Conservation (phyloP, 1,284 basidiomycete genomes). For the Meripilus lineatus region DNA sequence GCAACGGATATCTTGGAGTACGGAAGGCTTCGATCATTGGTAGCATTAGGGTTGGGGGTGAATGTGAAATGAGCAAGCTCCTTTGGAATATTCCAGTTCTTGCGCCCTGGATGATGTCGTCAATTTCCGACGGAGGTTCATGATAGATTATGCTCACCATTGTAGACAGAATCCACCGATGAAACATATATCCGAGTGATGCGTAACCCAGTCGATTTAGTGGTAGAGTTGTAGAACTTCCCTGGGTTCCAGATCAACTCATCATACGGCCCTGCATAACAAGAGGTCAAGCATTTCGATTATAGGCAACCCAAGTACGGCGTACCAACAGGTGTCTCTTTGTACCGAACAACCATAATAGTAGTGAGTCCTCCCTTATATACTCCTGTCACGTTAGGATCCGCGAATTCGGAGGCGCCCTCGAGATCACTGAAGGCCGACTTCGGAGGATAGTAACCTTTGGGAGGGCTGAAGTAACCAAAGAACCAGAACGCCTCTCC, state of each 20-base stretch:
- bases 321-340: constrained; percentile 11
- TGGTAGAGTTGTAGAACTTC: constrained; percentile 7
- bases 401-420: constrained; percentile 6
- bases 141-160: constrained; percentile 8
- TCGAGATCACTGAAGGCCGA: constrained; percentile 7
- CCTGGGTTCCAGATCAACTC: constrained; percentile 12
- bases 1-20: constrained; percentile 10
- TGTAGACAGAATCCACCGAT: constrained; percentile 8
- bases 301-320: too few species aligned
- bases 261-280: constrained; percentile 13
- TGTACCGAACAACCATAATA: constrained; percentile 11
- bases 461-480: neutral
- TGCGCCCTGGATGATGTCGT: constrained; percentile 6
- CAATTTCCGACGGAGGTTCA: neutral
- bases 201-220: neutral
- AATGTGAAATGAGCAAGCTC: constrained; percentile 10
- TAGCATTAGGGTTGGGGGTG: constrained; percentile 5
- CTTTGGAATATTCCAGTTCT: constrained; percentile 13
- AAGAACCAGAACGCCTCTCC: constrained; percentile 12
- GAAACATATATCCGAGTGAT: constrained; percentile 14
- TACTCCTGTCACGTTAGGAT: constrained; percentile 7
- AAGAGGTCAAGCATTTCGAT: too few species aligned
- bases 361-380: constrained; percentile 9
- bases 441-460: neutral
- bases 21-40: constrained; percentile 2